These are phyloP conservation scores for Rhinocladiella similis DNA, from an alignment of 2,329 filamentous ascomycete species.

Conservation along the genomic window DNA sequence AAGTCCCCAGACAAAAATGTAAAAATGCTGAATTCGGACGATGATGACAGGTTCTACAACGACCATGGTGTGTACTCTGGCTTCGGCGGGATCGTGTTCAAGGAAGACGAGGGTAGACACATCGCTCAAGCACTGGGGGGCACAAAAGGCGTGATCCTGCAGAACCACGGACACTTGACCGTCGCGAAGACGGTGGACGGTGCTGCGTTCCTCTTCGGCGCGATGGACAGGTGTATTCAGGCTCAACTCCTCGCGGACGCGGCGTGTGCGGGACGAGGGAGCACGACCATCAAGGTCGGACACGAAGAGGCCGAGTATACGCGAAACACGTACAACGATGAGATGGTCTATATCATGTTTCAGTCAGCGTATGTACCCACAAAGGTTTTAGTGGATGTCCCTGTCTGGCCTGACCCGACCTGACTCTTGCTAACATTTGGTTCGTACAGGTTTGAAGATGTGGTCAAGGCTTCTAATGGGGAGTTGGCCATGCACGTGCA, in stretches of 20 bases:
- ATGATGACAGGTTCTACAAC: conserved; percentile 31
- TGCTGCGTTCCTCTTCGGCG: conserved; percentile 56
- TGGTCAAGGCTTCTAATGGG: conserved; percentile 23
- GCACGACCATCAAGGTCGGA: conserved; percentile 22
- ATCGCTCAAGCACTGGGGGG: conserved; percentile 47
- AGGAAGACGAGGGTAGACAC: conserved; percentile 37
- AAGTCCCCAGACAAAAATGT: too few relatives aligned
- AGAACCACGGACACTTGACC: conserved; percentile 57
- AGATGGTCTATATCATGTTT: conserved; percentile 31
- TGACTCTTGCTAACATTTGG: neutral
- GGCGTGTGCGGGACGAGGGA: conserved; percentile 36
- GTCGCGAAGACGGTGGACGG: conserved; percentile 52
- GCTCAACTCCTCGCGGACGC: conserved; percentile 44
- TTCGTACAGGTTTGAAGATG: conserved; percentile 19
- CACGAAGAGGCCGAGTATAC: conserved; percentile 26
- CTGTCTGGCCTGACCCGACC: neutral
- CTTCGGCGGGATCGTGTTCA: conserved; percentile 42
- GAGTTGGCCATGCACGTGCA: conserved; percentile 24
- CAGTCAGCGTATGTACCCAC: conserved; percentile 23
- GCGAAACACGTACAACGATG: conserved; percentile 26
- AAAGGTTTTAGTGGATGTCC: too few relatives aligned
- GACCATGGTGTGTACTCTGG: conserved; percentile 41
- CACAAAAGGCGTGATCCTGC: conserved; percentile 54
- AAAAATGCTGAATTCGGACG: too few relatives aligned
- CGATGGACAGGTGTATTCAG: conserved; percentile 42